Evolutionary conservation across 1,284 basidiomycete species (phyloP), one percentile per base, ranked within the genome.

Genomic region (Fomitopsis betulina): DNA sequence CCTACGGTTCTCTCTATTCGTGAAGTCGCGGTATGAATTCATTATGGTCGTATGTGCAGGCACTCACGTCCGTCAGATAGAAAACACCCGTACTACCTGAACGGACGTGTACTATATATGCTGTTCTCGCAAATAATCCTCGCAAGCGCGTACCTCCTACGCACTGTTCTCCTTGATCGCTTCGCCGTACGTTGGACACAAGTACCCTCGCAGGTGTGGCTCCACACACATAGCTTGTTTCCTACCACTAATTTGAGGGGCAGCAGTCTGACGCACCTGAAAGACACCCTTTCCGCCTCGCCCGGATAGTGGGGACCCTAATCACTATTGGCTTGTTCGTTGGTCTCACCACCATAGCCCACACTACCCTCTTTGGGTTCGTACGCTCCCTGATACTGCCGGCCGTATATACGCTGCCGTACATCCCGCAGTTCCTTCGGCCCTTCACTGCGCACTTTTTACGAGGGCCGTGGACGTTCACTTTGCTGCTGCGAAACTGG

Each of bases 31-130:
- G 87, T 87, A 58, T 47, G 77, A 21, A 23, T 71, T 42, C 10
- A 30, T 21, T 15, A 23, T 38, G 35, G 15, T 33, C 53, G 47
- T n/a, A 32, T 25, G 54, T 55, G 51, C 30, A 55, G 21, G 21
- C 23, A 8, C 19, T 40, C 9, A 56, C 25, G 15, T 43, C 17
- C 6, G 35, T 19, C 33, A 19, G 23, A 3, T 61, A 89, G 87
- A 66, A 87, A 86, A 68, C 85, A 89, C 62, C 85, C 86, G 1
- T 81, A 83, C 63, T 85, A 87, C 67, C 73, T 90, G 42, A 88
- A 88, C 57, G 85, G 85, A 0, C 80, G 81, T 19, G 71, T 86
- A 4, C 60, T 89, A 17, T 88, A 86, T 66, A 66, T 89, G 3
- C 51, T 84, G 19, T 63, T 80, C 37, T 77, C 83, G 0, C 87